phyloP scores from a whole-genome alignment of 192 early-diverging fungal species.

The Coemansia sp. region DNA sequence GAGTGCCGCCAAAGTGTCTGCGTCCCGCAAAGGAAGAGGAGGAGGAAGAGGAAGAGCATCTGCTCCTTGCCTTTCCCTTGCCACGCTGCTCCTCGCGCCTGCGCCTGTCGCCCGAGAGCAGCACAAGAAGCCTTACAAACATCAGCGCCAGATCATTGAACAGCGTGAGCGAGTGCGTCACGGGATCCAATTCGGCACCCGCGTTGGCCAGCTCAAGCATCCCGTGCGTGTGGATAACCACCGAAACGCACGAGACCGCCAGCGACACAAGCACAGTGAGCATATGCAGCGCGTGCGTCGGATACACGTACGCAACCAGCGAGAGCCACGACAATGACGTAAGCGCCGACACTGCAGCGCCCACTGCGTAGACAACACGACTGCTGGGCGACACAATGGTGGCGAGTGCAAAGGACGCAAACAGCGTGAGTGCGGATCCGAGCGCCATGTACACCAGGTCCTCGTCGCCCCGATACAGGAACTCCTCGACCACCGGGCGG shows the following conservation, averaged over 20 bases:
- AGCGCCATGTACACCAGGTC: slow-evolving; percentile 24
- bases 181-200: slow-evolving; percentile 23
- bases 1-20: background rate
- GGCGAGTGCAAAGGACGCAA: slow-evolving; percentile 30
- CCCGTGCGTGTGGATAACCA: slow-evolving; percentile 27
- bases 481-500: slow-evolving; percentile 5
- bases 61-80: background rate
- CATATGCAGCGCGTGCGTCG: slow-evolving; percentile 10
- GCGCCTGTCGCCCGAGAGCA: slow-evolving; percentile 18
- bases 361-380: slow-evolving; percentile 25
- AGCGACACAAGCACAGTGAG: slow-evolving; percentile 18
- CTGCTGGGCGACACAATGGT: slow-evolving; percentile 19
- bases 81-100: slow-evolving; percentile 13
- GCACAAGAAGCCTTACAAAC: slow-evolving; percentile 15
- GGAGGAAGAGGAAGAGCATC: background rate
- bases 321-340: slow-evolving; percentile 17
- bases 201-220: slow-evolving; percentile 23
- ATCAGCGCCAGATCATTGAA: slow-evolving; percentile 28
- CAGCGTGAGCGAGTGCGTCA: slow-evolving; percentile 20
- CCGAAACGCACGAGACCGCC: slow-evolving; percentile 17
- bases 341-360: slow-evolving; percentile 11
- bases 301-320: slow-evolving; percentile 21
- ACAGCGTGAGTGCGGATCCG: slow-evolving; percentile 12
- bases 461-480: slow-evolving; percentile 12
- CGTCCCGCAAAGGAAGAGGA: background rate